Evolutionary conservation across 805 yeast genomes (phyloP), one percentile per base, ranked within the genome.

Genomic region (Yamadazyma paraphyllophila): DNA sequence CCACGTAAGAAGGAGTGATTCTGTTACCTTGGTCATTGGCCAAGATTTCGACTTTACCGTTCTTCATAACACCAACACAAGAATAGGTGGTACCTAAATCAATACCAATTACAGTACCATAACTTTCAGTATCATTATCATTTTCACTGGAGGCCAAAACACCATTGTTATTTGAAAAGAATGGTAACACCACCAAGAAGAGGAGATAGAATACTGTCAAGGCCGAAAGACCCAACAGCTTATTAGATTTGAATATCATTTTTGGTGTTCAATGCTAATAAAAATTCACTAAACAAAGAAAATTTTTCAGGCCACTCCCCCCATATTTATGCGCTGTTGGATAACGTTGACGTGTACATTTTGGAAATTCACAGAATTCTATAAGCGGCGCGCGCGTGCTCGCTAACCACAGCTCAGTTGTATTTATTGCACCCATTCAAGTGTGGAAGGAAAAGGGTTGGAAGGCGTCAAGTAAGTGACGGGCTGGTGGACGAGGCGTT

Each of bases 21-120:
- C 97, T 88, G 82, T 90, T 90, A 83, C 97, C 97, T 78, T 90
- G 97, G 71, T 91, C 97, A 69, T 90, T 90, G 62, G 97, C 96
- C 66, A 90, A 87, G 70, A 90, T 91, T 74, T 91, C 97, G 44
- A 91, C 97, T 66, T 87, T 80, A 58, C 92, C 95, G 65, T 87
- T 87, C 61, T 89, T 78, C 78, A 89, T 89, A 65, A 89, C 95
- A 60, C 96, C 97, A 53, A 90, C 97, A 82, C 97, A 90, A 43
- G 96, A 89, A 77, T 89, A 89, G 49, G 96, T 89, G 49, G 91
- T 84, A 74, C 91, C 91, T 71, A 84, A 81, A 74, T 84, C 91
- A 63, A 84, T 84, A 71, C 91, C 89, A 52, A 83, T 71, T n/a
- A 71, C 76, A 27, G 77, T 71, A 49, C 77, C 77, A 53, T 71